phyloP scores from a whole-genome alignment of 2,329 filamentous ascomycete genomes.

The Aspergillus fumigatus region DNA sequence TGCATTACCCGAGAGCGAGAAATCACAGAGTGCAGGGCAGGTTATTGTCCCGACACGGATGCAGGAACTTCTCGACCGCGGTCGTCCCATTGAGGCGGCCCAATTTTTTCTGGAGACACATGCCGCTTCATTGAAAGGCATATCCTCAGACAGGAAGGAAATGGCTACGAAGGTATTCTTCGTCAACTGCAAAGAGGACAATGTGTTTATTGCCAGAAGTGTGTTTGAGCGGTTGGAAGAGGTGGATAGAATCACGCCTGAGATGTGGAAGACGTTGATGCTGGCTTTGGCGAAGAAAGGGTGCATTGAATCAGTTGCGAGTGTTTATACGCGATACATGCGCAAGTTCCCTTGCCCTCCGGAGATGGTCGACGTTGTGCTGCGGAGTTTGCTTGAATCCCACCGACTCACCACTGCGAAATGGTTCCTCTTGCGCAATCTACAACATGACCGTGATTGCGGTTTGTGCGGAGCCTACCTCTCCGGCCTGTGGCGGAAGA shows the following conservation, averaged over 20 bases:
- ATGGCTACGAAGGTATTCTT: slow-evolving; percentile 31
- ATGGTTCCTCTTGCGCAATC: slow-evolving; percentile 28
- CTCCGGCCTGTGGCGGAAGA: slow-evolving; percentile 37
- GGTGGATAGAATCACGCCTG: slow-evolving; percentile 25
- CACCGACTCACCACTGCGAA: slow-evolving; percentile 35
- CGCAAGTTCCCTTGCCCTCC: slow-evolving; percentile 25
- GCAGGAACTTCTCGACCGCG: slow-evolving; percentile 21
- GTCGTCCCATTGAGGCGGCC: slow-evolving; percentile 32
- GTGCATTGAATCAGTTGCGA: slow-evolving; percentile 33
- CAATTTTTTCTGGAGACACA: slow-evolving; percentile 32
- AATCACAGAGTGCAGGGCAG: not conserved
- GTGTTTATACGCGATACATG: slow-evolving; percentile 27
- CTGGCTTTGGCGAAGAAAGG: slow-evolving; percentile 32
- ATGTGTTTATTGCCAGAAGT: slow-evolving; percentile 35
- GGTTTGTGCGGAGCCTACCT: slow-evolving; percentile 36
- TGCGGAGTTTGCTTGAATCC: slow-evolving; percentile 36
- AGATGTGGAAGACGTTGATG: slow-evolving; percentile 37
- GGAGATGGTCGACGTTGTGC: slow-evolving; percentile 31
- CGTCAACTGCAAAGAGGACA: slow-evolving; percentile 33
- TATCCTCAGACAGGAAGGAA: slow-evolving; percentile 25
- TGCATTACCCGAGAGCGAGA: not conserved
- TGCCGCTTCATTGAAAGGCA: slow-evolving; percentile 14
- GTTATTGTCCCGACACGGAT: slow-evolving; percentile 18
- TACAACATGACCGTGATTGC: slow-evolving; percentile 31
- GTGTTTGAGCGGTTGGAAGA: slow-evolving; percentile 33